These are phyloP conservation scores for Hydnomerulius pinastri DNA, from an alignment of 768 basidiomycete genomes.

Conservation along the genomic window DNA sequence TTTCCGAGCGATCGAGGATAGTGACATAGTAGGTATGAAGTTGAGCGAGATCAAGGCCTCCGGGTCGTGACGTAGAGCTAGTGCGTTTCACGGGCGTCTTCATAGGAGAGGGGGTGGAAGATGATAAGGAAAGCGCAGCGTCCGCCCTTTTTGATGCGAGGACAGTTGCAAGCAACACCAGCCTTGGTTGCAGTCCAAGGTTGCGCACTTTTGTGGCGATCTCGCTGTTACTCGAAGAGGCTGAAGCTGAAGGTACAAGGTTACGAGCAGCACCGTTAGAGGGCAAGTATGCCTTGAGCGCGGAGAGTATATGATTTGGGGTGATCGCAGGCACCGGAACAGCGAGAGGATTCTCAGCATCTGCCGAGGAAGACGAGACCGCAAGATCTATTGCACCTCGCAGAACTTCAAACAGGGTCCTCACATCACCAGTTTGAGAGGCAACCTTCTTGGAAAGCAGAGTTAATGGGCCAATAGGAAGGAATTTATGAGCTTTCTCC, in stretches of 20 bases:
- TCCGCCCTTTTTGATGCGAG: conserved; percentile 66
- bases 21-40: conserved; percentile 65
- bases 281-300: conserved; percentile 71
- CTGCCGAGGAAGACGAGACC: conserved; percentile 30
- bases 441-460: conserved; percentile 82
- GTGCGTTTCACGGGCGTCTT: conserved; percentile 57
- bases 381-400: conserved; percentile 78
- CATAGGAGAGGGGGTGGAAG: conserved; percentile 32
- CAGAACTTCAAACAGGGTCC: conserved; percentile 77
- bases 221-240: conserved; percentile 51
- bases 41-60: conserved; percentile 57
- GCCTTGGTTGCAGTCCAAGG: conserved; percentile 73
- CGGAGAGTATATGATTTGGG: conserved; percentile 69
- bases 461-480: conserved; percentile 64
- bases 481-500: conserved; percentile 49
- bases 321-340: conserved; percentile 48
- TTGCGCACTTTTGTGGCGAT: conserved; percentile 64
- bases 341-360: conserved; percentile 28
- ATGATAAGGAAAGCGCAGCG: conserved; percentile 52
- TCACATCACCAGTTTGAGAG: conserved; percentile 79
- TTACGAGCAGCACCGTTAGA: conserved; percentile 27
- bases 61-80: conserved; percentile 34
- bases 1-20: conserved; percentile 57
- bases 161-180: conserved; percentile 64
- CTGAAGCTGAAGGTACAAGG: conserved; percentile 17